These are phyloP conservation scores for Boechera stricta DNA, from an alignment of 345 rosid species.

Conservation along the genomic window DNA sequence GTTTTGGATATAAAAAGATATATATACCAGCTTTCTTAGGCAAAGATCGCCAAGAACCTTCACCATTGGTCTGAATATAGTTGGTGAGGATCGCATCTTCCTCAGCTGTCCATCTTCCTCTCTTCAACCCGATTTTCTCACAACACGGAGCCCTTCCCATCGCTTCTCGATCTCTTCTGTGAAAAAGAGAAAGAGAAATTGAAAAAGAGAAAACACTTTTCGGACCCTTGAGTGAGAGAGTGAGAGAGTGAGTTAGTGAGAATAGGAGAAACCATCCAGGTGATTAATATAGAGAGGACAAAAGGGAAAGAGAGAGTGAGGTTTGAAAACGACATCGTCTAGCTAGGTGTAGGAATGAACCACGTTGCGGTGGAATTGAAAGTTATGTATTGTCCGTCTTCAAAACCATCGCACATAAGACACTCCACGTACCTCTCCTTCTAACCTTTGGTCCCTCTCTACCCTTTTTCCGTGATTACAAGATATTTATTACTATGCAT, in stretches of 20 bases:
- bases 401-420: constrained; percentile 20
- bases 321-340: constrained; percentile 37
- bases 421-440: constrained; percentile 43
- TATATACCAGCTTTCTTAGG: constrained; percentile 83
- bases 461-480: constrained; percentile 21
- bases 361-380: constrained; percentile 45
- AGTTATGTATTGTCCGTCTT: constrained; percentile 35
- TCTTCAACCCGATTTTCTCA: constrained; percentile 82
- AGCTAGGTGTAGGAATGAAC: constrained; percentile 43
- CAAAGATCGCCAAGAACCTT: constrained; percentile 88
- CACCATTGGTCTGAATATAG: constrained; percentile 74
- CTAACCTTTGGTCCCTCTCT: constrained; percentile 39
- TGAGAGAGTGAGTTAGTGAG: constrained; percentile 34
- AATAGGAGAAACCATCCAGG: constrained; percentile 31
- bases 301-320: constrained; percentile 37
- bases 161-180: constrained; percentile 7
- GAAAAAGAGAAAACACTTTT: constrained; percentile 32
- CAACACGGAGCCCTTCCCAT: constrained; percentile 97
- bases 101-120: constrained; percentile 84
- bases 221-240: constrained; percentile 34
- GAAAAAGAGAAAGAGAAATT: constrained; percentile 8
- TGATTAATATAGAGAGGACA: constrained; percentile 44
- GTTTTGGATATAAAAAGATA: background rate
- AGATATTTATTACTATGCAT: constrained; percentile 31
- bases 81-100: constrained; percentile 73